A percentile compares a stretch with the other conserved stretches of the same genome.
phyloP scores from a whole-genome alignment of 2,329 filamentous ascomycete genomes.

The Neopestalotiopsis sp. region DNA sequence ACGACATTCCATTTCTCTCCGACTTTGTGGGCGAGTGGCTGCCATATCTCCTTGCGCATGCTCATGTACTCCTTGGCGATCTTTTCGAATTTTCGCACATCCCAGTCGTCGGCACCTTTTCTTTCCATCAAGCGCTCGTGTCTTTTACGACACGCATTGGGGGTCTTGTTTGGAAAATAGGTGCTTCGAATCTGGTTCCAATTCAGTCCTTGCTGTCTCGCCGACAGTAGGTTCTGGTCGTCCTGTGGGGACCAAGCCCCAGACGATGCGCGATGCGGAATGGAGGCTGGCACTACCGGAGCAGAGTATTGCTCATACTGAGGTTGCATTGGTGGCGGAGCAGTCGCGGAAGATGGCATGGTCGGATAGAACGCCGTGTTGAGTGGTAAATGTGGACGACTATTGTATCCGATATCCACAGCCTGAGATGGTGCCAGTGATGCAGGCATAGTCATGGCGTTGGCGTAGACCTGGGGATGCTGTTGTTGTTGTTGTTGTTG shows the following conservation, averaged over 20 bases:
- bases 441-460: conserved; percentile 43
- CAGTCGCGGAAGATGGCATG: conserved; percentile 38
- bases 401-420: conserved; percentile 46
- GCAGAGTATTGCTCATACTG: conserved; percentile 48
- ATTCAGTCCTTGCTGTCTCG: conserved; percentile 77
- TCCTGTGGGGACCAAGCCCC: conserved; percentile 76
- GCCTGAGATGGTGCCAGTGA: conserved; percentile 46
- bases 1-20: conserved; percentile 85
- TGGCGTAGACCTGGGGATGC: conserved; percentile 30
- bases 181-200: conserved; percentile 81
- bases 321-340: conserved; percentile 39
- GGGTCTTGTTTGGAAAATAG: conserved; percentile 78
- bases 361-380: conserved; percentile 44
- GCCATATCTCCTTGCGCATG: conserved; percentile 83
- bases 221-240: conserved; percentile 74
- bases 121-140: conserved; percentile 85
- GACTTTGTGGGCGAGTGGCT: conserved; percentile 69
- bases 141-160: conserved; percentile 87
- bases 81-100: conserved; percentile 73
- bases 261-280: conserved; percentile 60
- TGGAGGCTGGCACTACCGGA: conserved; percentile 37
- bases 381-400: conserved; percentile 44
- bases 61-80: conserved; percentile 81
- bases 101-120: conserved; percentile 77
- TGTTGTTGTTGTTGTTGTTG: not conserved